These are phyloP conservation scores for Eutrema japonicum DNA, from an alignment of 345 rosid genomes.

Conservation along the genomic window DNA sequence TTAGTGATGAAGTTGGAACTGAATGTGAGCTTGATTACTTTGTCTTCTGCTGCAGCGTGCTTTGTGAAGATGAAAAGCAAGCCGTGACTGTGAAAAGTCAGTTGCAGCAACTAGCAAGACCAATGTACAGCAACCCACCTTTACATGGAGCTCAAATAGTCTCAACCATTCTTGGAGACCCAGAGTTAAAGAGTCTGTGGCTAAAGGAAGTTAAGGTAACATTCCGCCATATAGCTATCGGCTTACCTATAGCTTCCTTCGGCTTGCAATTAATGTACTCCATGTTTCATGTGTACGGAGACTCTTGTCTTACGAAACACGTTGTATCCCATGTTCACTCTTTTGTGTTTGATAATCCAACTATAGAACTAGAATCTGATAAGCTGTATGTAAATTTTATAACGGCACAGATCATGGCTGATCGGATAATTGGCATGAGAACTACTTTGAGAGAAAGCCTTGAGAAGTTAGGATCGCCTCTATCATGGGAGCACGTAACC, in stretches of 20 bases:
- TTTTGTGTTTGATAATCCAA: neutral
- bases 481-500: conserved; percentile 90
- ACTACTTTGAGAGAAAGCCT: conserved; percentile 74
- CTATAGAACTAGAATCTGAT: conserved; percentile 21
- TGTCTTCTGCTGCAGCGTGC: conserved; percentile 57
- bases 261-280: conserved; percentile 4
- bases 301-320: neutral
- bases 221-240: neutral
- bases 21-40: conserved; percentile 1
- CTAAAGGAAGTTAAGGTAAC: conserved; percentile 91
- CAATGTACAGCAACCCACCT: conserved; percentile 99
- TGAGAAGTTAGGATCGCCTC: conserved; percentile 77
- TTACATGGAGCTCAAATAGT: conserved; percentile 86
- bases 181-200: conserved; percentile 82
- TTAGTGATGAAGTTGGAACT: neutral
- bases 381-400: neutral
- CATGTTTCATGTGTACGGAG: conserved; percentile 11
- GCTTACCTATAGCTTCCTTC: conserved; percentile 11
- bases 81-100: conserved; percentile 88
- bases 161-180: conserved; percentile 76
- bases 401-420: conserved; percentile 76
- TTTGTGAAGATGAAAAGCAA: conserved; percentile 84
- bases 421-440: conserved; percentile 95
- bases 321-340: conserved; percentile 7
- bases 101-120: conserved; percentile 95